Evolutionary conservation across 768 basidiomycete genomes (phyloP), one percentile per base, ranked within the genome.

Genomic region (Amanita pallidorosea): DNA sequence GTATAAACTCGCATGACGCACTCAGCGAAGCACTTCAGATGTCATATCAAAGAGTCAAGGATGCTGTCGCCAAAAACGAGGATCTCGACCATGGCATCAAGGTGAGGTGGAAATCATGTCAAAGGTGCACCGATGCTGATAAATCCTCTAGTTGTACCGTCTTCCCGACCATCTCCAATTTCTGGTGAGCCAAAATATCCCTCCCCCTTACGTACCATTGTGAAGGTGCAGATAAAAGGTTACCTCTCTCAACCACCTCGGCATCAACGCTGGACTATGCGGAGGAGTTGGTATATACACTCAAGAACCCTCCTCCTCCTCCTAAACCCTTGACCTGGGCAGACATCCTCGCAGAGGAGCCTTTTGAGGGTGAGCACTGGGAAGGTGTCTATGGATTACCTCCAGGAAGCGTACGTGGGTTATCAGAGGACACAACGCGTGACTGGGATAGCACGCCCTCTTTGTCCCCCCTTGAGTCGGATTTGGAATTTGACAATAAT

Each of bases 281-380:
- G n/a, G 72, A 79, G 5, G 52, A 63, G 0, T 80, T 77, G 55
- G 67, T 83, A 5, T 67, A 81, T 27, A 60, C 57, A 1, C 61
- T 75, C 12, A 65, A 60, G 22, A 72, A 81, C 53, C 80, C 79
- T 20, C 67, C 67, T 1, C 57, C 64, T 3, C 57, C 65, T 1
- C 63, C 69, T 6, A 62, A 69, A 3, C 57, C 69, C 1, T 64
- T 88, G 6, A 87, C 84, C 3, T 92, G 89, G 89, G 70, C 73
- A 53, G 74, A 80, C n/a, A 90, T 92, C 46, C 72, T 91, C 13
- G 75, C 75, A 1, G 88, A 88, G 58, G 88, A 90, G 51, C 86
- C 88, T 3, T 85, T 88, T 54, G 85, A 90, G 63, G 89, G 85
- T 13, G 80, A 90, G 54, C 88, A 90, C 58, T 90, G 88, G 88